Base-by-base conservation (phyloP, 495 filamentous ascomycete species). In the Podospora appendiculata region DNA sequence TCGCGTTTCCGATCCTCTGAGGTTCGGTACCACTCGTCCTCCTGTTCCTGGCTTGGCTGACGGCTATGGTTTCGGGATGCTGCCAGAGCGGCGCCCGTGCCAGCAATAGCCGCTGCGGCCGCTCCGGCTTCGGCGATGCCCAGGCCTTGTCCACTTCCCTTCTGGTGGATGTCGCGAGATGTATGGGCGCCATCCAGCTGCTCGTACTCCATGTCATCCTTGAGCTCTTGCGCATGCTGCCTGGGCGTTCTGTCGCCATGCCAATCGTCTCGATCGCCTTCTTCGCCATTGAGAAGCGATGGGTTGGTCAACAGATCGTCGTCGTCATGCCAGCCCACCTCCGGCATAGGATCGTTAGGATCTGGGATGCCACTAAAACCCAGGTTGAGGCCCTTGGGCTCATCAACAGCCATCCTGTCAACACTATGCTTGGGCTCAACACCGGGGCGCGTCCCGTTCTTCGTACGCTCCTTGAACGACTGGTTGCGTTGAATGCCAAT, bases 391-490 rank as follows among this genome's bases (percentile, higher is more conserved):
- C 69, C 10, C 33, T 48, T 32, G 12, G n/a, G 45, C 45, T 48
- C 45, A 16, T 48, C 32, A 36, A 45, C 54, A 36, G 41, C 54
- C 17, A 86, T 82, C 43, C 80, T 75, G 41, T 87, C 80, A 35
- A 88, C 72, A 59, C 87, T 91, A 53, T 88, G 86, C n/a, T 80
- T 81, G n/a, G 87, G 86, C 10, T 87, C 89, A 19, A 77, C 75
- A 17, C 78, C 76, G n/a, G 75, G 72, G 43, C 65, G 64, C 34
- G 67, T 67, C 0, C 69, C 71, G 42, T 75, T 71, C 58, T 70
- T 64, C 3, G 76, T 71, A 46, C 77, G 75, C 52, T 81, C 76
- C 55, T 79, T 80, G 65, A 81, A 81, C 10, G 78, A 81, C 48
- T 66, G 67, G 53, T 76, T 74, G 55, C 72, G 68, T 35, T 62